phyloP scores from a whole-genome alignment of 768 basidiomycete genomes.

The Amanita phalloides region DNA sequence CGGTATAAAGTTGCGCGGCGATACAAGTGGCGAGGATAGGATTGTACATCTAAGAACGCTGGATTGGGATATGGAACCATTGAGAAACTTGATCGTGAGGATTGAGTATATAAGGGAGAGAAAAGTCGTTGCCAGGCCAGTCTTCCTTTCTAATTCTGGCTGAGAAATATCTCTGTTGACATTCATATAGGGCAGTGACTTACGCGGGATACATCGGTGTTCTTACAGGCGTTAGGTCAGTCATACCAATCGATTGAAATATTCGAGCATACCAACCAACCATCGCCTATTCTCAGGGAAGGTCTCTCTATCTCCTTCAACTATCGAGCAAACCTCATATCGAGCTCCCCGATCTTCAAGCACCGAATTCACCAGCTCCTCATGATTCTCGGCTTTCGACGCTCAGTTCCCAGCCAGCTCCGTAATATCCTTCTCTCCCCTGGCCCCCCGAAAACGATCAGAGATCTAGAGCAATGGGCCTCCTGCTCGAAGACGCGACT shows the following conservation, averaged over 20 bases:
- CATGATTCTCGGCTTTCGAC: slow-evolving; percentile 20
- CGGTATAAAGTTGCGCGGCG: slow-evolving; percentile 17
- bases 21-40: slow-evolving; percentile 7
- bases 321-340: slow-evolving; percentile 18
- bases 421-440: slow-evolving; percentile 21
- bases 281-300: slow-evolving; percentile 9
- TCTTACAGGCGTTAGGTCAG: slow-evolving; percentile 25
- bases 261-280: background rate
- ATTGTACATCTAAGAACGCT: slow-evolving; percentile 27
- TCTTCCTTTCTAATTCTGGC: background rate
- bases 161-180: background rate
- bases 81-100: slow-evolving; percentile 22
- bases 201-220: slow-evolving; percentile 29
- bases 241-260: background rate
- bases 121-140: slow-evolving; percentile 21
- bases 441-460: slow-evolving; percentile 15
- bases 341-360: slow-evolving; percentile 14
- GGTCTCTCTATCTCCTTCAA: slow-evolving; percentile 28
- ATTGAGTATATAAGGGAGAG: slow-evolving; percentile 23
- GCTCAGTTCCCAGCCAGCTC: slow-evolving; percentile 21
- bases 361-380: slow-evolving; percentile 20
- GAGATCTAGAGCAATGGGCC: slow-evolving; percentile 8
- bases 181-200: slow-evolving; percentile 19
- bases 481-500: slow-evolving; percentile 11
- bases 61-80: slow-evolving; percentile 27